Evolutionary conservation across 805 yeast genomes (phyloP).

Genomic region (Cyberlindnera veronae): DNA sequence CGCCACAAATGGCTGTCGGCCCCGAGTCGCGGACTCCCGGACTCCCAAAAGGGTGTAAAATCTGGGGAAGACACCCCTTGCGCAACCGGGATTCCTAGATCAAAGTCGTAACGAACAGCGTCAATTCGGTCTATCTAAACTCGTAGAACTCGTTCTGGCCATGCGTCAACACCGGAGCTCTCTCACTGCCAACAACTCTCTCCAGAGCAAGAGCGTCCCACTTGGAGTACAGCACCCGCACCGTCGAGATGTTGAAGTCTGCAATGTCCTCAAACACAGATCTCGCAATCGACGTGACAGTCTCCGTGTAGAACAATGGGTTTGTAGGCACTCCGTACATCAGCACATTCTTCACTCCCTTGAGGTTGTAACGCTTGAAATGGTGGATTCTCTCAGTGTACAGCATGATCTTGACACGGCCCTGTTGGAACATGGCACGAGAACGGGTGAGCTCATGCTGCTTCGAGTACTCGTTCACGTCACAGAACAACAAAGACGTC

Average conservation of each 20-base stretch:
- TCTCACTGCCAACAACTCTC: conserved; percentile 74
- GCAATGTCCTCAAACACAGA: conserved; percentile 48
- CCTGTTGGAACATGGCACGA: conserved; percentile 64
- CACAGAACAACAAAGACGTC: conserved; percentile 62
- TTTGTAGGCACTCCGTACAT: conserved; percentile 85
- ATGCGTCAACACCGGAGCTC: conserved; percentile 65
- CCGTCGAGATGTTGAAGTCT: conserved; percentile 53
- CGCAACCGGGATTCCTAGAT: conserved; percentile 1
- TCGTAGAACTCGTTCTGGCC: conserved; percentile 76
- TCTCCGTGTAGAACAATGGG: conserved; percentile 78
- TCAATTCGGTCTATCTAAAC: conserved; percentile 41
- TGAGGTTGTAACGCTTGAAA: conserved; percentile 78
- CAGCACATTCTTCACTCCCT: conserved; percentile 78
- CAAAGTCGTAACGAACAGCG: too few species aligned
- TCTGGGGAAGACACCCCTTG: conserved; percentile 8
- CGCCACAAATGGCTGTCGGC: conserved; percentile 6
- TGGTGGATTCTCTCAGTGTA: conserved; percentile 95
- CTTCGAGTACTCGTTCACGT: conserved; percentile 79
- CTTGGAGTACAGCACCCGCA: conserved; percentile 64
- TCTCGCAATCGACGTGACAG: conserved; percentile 63
- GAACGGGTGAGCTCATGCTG: conserved; percentile 68
- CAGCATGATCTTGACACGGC: conserved; percentile 64
- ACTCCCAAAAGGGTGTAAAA: too few species aligned
- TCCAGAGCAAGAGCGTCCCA: conserved; percentile 80
- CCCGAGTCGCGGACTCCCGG: conserved; percentile 10